Evolutionary conservation across 495 filamentous ascomycete genomes (phyloP).

Genomic region (Penicillium canescens): DNA sequence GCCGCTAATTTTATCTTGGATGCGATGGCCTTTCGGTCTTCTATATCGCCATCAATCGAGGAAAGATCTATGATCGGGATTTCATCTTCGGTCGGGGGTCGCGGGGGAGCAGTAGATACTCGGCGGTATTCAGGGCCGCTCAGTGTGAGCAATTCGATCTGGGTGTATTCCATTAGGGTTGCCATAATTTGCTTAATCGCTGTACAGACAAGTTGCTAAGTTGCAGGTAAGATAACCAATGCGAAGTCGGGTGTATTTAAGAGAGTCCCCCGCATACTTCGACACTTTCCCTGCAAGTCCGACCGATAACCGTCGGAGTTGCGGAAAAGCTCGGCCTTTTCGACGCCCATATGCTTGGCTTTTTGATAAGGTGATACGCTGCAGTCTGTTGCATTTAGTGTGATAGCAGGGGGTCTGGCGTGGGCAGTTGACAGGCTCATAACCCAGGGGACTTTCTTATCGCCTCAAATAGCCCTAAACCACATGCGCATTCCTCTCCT

Average conservation of each 20-base stretch:
- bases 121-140: conserved; percentile 31
- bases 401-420: too few relatives aligned
- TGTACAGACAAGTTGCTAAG: too few relatives aligned
- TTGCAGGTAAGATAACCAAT: not conserved
- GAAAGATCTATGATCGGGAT: conserved; percentile 56
- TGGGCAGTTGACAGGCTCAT: too few relatives aligned
- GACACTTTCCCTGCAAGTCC: not conserved
- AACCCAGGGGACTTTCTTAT: too few relatives aligned
- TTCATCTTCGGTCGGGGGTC: conserved; percentile 43
- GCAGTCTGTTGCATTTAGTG: too few relatives aligned
- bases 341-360: not conserved
- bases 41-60: conserved; percentile 36
- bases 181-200: not conserved
- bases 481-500: not conserved
- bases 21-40: conserved; percentile 41
- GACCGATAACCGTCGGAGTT: conserved; percentile 4
- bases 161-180: conserved; percentile 21
- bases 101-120: conserved; percentile 34
- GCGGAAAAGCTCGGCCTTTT: not conserved
- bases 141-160: conserved; percentile 32
- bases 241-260: not conserved
- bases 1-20: conserved; percentile 41
- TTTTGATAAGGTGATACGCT: not conserved
- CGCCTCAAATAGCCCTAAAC: too few relatives aligned
- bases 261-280: not conserved